These are phyloP conservation scores for Prunus armeniaca DNA, from an alignment of 306 rosid species.

Conservation along the genomic window DNA sequence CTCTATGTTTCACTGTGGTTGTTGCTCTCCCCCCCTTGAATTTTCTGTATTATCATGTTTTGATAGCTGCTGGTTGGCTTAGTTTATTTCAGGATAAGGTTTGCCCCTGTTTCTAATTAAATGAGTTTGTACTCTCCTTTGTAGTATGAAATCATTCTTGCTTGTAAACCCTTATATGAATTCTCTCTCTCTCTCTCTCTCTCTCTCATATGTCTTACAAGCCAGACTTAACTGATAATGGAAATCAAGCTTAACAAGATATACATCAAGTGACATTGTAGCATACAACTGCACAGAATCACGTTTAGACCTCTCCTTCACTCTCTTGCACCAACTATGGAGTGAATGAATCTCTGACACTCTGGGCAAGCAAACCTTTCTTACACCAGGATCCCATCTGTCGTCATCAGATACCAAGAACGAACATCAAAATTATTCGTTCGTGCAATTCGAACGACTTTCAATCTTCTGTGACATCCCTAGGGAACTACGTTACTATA, in stretches of 20 bases:
- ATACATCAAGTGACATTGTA: no score
- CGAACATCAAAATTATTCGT: background rate
- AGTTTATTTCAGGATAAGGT: no score
- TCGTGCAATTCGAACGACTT: background rate
- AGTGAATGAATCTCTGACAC: slow-evolving; percentile 69
- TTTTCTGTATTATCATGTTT: background rate
- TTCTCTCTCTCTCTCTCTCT: background rate
- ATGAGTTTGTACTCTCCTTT: no score
- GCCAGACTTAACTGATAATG: background rate
- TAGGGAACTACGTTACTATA: background rate
- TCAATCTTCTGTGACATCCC: background rate
- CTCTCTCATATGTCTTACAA: background rate
- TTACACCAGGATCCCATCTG: slow-evolving; percentile 89
- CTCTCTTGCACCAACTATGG: slow-evolving; percentile 98
- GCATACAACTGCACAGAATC: slow-evolving; percentile 55
- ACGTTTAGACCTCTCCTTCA: slow-evolving; percentile 73
- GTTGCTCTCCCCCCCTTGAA: background rate
- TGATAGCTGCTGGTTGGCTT: slow-evolving; percentile 1
- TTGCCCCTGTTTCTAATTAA: no score
- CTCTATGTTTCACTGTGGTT: background rate
- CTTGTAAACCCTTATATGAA: background rate
- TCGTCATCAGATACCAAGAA: background rate
- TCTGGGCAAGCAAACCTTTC: slow-evolving; percentile 76
- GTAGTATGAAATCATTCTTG: no score
- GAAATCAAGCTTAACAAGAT: background rate